Evolutionary conservation across 2,329 filamentous ascomycete species (phyloP).

Genomic region (Penicillium aurantiogriseum): DNA sequence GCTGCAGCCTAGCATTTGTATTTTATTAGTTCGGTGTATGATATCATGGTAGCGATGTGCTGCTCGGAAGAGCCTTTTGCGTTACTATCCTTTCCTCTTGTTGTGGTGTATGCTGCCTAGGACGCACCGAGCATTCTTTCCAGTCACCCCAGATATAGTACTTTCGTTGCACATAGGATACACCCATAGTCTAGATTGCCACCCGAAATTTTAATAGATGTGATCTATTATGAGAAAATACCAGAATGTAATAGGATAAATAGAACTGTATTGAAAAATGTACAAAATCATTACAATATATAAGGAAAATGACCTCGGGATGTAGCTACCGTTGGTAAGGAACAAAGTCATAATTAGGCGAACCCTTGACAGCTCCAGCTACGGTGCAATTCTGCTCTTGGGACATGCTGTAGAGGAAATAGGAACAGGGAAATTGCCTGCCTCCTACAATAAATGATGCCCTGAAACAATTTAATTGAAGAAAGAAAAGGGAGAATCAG

Average conservation of each 20-base stretch:
- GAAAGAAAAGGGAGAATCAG: conserved; percentile 36
- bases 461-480: conserved; percentile 54
- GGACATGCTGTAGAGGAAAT: conserved; percentile 62
- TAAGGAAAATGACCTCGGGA: conserved; percentile 16
- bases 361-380: conserved; percentile 64
- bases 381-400: conserved; percentile 59
- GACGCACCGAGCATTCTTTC: background rate
- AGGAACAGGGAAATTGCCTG: conserved; percentile 47
- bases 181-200: background rate
- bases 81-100: conserved; percentile 1
- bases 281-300: background rate
- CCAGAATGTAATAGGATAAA: background rate
- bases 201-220: background rate
- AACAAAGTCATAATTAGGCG: conserved; percentile 58
- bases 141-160: background rate
- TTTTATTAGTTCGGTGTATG: conserved; percentile 11
- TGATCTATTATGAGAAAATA: background rate
- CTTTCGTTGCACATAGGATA: background rate
- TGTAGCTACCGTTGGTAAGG: conserved; percentile 68
- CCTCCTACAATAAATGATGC: conserved; percentile 66
- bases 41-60: conserved; percentile 17
- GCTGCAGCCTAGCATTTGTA: conserved; percentile 18
- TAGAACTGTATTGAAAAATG: background rate
- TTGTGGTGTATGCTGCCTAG: background rate
- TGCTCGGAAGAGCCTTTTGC: background rate